A percentile compares a stretch with the other conserved stretches of the same genome.
phyloP scores from a whole-genome alignment of 345 rosid genomes.

The Ceriops tagal region DNA sequence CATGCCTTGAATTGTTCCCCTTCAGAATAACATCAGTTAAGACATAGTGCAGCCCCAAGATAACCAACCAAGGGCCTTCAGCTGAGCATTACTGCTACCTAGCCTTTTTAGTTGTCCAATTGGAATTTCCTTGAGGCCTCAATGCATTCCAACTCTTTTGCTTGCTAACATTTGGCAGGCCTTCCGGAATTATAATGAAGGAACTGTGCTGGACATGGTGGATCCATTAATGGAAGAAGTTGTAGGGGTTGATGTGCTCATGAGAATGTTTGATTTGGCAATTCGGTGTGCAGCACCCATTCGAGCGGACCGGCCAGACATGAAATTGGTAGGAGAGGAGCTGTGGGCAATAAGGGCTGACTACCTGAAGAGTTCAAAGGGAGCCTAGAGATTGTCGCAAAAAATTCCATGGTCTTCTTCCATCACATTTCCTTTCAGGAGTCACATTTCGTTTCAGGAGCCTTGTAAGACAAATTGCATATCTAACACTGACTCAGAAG shows the following conservation, averaged over 20 bases:
- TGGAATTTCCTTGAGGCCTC: not conserved
- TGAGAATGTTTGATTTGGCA: conserved; percentile 67
- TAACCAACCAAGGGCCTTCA: no score
- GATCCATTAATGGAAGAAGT: conserved; percentile 62
- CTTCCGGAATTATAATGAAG: conserved; percentile 60
- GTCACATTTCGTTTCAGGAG: not conserved
- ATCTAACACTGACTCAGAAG: no score
- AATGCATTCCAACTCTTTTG: not conserved
- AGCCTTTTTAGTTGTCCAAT: not conserved
- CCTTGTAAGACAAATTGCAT: not conserved
- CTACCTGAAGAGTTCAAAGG: conserved; percentile 45
- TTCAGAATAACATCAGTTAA: no score
- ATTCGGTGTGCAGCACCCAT: conserved; percentile 86
- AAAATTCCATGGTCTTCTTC: not conserved
- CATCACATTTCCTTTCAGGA: not conserved
- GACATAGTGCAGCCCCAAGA: no score
- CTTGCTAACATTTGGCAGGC: conserved; percentile 42
- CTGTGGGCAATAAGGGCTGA: conserved; percentile 88
- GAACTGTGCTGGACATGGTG: conserved; percentile 48
- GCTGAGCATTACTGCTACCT: no score
- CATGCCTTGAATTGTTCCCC: not conserved
- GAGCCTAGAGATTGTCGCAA: not conserved
- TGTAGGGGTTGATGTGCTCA: conserved; percentile 43
- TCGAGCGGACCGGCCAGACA: conserved; percentile 67
- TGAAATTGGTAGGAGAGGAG: conserved; percentile 76